These are phyloP conservation scores for Dictyostelium firmibasis DNA, from an alignment of 78 protist genomes.

Conservation along the genomic window DNA sequence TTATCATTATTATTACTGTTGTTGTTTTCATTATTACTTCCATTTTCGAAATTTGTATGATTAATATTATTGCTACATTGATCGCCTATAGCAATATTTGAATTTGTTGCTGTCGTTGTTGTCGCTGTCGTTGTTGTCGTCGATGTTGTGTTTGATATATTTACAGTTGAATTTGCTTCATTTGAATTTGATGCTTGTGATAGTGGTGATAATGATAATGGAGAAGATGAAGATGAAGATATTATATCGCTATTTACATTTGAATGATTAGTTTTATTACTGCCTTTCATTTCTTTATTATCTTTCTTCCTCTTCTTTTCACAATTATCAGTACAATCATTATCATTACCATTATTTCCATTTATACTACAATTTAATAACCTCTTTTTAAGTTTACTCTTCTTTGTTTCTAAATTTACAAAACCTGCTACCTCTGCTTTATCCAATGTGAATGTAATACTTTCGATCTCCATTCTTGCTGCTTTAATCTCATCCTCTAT, in stretches of 20 bases:
- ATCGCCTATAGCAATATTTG: not conserved
- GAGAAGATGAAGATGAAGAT: not conserved
- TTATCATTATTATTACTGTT: too few relatives aligned
- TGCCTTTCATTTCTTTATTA: not conserved
- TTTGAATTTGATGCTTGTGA: not conserved
- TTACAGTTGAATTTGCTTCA: not conserved
- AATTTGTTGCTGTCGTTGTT: not conserved
- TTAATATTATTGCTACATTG: not conserved
- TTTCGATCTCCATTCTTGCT: slow-evolving; percentile 33
- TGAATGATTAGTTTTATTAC: not conserved
- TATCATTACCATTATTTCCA: not conserved
- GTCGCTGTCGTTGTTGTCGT: not conserved
- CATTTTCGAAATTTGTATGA: not conserved
- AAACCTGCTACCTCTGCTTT: slow-evolving; percentile 17
- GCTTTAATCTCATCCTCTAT: slow-evolving; percentile 56
- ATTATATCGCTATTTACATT: not conserved
- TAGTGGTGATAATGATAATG: not conserved
- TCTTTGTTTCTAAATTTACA: not conserved
- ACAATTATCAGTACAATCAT: not conserved
- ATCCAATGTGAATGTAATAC: slow-evolving; percentile 20
- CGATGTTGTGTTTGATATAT: not conserved
- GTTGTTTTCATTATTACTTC: too few relatives aligned
- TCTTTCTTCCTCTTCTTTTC: not conserved
- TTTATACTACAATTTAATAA: not conserved
- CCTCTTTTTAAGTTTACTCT: not conserved